Evolutionary conservation across 257 asterid genomes (phyloP), one percentile per base, ranked within the genome.

Genomic region (Nicotiana noctiflora): DNA sequence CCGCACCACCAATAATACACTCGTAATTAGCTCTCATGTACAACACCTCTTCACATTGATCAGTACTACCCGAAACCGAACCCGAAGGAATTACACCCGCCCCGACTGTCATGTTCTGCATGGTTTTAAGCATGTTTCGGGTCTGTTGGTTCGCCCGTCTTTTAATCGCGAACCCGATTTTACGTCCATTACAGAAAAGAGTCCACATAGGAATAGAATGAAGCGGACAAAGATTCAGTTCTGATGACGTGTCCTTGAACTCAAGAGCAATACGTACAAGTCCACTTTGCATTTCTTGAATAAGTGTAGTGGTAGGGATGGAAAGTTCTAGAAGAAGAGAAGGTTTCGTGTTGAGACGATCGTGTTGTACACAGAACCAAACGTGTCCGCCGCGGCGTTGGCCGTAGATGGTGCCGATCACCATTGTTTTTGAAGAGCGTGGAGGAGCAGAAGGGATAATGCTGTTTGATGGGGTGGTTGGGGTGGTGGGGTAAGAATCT

Each of bases 21-120:
- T 96, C 99, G 40, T 94, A 96, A 25, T 91, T 92, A 34, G 99
- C 99, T 80, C 99, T 86, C 98, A 96, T 96, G 62, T 96, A 94
- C 97, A 96, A 84, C 78, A 91, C 85, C 86, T 91, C 98, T 85
- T 91, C 37, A 32, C 37, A 32, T 32, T 32, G 37, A 32, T 32
- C 97, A 21, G 90, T 53, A 49, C 86, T 67, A 80, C 89, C 96
- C 46, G 93, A 66, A 23, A 87, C 90, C 5, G 77, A 84, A 70
- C 91, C 93, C 57, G 88, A 55, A 0, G 98, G 99, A 2, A 96
- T 87, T 8, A 93, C 97, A 1, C 99, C 99, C 6, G 98, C 99
- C 53, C 98, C 99, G 13, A 95, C 94, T 1, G 99, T 91, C 6
- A 83, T 83, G 18, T 87, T 88, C 91, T 91, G 93, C 98, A 93